Base-by-base conservation (phyloP, 1,284 basidiomycete species). In the Microbotryum lychnidis-dioicae region DNA sequence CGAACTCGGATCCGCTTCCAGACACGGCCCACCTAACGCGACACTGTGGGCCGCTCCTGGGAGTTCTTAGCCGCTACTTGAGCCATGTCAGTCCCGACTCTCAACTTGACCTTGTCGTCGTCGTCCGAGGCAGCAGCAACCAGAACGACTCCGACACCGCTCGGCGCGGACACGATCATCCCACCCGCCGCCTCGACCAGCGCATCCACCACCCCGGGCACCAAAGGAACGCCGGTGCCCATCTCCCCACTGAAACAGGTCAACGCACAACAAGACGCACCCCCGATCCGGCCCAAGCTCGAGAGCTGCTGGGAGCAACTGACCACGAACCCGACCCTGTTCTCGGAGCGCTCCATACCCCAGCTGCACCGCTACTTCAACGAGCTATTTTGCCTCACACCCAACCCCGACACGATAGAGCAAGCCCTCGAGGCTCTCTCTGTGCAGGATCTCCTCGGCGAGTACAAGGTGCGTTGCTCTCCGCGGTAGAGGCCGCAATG, bases 381-480 rank as follows among this genome's bases (percentile, higher is more conserved):
- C 29, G 70, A 71, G 27, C 57, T 71, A 44, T 71, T 68, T 56
- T 71, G 70, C 62, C 42, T 71, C 6, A 44, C 49, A 3, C 61
- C 65, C 4, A 58, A 61, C 29, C 18, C 29, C 3, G 21, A 23
- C 4, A 44, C 53, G 7, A 46, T 69, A 8, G 31, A 29, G 12
- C 31, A 50, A 2, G 56, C 63, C 0, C 46, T 70, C 7, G 61
- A 57, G 0, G 50, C 33, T 37, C 52, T 67, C 3, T 27, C 33
- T n/a, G 29, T 53, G 27, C 52, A 61, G 20, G 65, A 67, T n/a
- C 48, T 66, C 23, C 18, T 46, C 12, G 60, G 63, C 1, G 16
- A 47, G 12, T 65, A 57, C 52, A 63, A 55, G 54, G 61, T 65
- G 25, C n/a, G 37, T 12, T 10, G 59, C 31, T 31, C 20, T 27